phyloP scores from a whole-genome alignment of 2,329 filamentous ascomycete species.

The Colletotrichum destructivum region DNA sequence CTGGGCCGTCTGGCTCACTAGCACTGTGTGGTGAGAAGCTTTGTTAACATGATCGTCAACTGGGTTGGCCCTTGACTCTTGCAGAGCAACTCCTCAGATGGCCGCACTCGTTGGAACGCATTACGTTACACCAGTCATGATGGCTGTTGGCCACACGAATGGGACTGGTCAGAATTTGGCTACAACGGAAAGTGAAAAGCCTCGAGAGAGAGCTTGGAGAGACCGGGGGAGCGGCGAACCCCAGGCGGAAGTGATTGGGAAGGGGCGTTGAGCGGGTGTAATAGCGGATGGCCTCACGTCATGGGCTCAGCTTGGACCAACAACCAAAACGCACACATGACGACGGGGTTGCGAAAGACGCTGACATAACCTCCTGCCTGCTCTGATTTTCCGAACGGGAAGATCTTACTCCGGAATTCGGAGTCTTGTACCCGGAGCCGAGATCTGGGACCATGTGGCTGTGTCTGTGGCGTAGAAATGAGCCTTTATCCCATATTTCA shows the following conservation, averaged over 20 bases:
- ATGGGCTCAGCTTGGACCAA: conserved; percentile 16
- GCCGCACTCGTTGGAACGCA: conserved; percentile 15
- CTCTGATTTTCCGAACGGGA: background rate
- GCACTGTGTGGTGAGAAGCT: conserved; percentile 30
- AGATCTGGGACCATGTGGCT: background rate
- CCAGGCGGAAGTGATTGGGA: conserved; percentile 5
- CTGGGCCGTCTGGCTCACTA: background rate
- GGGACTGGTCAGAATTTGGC: background rate
- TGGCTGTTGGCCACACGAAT: conserved; percentile 20
- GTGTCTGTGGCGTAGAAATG: background rate
- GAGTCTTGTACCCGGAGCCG: background rate
- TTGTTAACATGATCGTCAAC: conserved; percentile 4
- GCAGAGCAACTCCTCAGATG: conserved; percentile 3
- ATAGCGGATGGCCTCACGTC: conserved; percentile 26
- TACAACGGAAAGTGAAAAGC: conserved; percentile 2
- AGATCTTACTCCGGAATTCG: background rate
- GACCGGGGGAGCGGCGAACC: conserved; percentile 7
- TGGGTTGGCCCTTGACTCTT: conserved; percentile 23
- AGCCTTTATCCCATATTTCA: background rate
- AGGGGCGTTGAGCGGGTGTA: conserved; percentile 16
- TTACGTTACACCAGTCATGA: background rate
- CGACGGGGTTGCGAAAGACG: conserved; percentile 23
- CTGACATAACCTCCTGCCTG: background rate
- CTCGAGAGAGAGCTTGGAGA: conserved; percentile 10
- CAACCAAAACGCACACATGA: conserved; percentile 30